A percentile compares a stretch with the other conserved stretches of the same genome.
These are phyloP conservation scores for Geranium incanum DNA, from an alignment of 441 rosid species.

Conservation along the genomic window DNA sequence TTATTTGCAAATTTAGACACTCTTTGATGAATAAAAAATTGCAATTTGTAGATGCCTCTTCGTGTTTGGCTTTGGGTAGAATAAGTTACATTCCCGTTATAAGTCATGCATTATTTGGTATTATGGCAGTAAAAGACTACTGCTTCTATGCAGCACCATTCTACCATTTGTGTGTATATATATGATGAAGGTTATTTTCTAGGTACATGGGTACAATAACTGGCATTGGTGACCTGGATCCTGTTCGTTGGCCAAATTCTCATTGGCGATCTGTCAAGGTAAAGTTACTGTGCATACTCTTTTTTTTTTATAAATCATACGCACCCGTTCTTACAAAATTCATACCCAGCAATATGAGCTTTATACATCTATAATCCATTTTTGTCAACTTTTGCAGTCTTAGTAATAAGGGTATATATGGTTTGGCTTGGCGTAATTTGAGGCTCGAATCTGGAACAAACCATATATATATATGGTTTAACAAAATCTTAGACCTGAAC, in stretches of 20 bases:
- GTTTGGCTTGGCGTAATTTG: neutral
- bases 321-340: neutral
- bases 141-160: neutral
- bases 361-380: neutral
- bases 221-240: constrained; percentile 89
- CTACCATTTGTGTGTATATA: neutral
- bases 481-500: too few species aligned
- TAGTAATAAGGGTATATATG: neutral
- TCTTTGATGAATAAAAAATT: too few species aligned
- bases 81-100: neutral
- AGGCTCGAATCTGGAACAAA: neutral
- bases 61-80: neutral
- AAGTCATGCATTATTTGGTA: neutral
- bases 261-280: constrained; percentile 99
- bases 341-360: neutral
- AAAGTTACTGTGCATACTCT: neutral
- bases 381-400: neutral
- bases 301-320: neutral
- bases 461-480: too few species aligned
- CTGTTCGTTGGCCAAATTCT: constrained; percentile 75
- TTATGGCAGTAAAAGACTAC: neutral
- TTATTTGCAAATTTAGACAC: neutral
- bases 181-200: constrained; percentile 13
- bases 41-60: neutral
- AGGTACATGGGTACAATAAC: constrained; percentile 99